Percentiles rank a stretch among this genome's conserved stretches.
Evolutionary conservation across 2,329 filamentous ascomycete species (phyloP).

Genomic region (Gaeumannomyces sp.): DNA sequence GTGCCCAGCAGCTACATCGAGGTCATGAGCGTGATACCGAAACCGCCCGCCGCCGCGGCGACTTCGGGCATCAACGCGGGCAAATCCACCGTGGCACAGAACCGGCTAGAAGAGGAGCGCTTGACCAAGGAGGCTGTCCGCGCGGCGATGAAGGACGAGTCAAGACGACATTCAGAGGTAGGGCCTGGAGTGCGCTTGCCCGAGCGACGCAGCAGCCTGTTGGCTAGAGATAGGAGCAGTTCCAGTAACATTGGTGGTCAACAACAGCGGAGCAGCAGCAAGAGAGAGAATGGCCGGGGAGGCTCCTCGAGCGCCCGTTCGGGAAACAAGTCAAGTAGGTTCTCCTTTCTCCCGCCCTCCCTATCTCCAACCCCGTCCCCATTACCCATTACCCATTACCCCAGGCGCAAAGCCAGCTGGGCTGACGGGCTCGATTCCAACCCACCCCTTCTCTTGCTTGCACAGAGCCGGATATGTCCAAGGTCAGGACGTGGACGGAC

Average conservation of each 20-base stretch:
- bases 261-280: slow-evolving; percentile 54
- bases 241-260: slow-evolving; percentile 57
- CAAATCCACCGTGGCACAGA: slow-evolving; percentile 68
- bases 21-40: slow-evolving; percentile 61
- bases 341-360: slow-evolving; percentile 15
- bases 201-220: slow-evolving; percentile 72
- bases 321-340: slow-evolving; percentile 51
- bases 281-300: slow-evolving; percentile 59
- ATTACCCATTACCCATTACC: neutral
- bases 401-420: neutral
- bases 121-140: slow-evolving; percentile 74
- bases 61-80: slow-evolving; percentile 44
- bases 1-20: slow-evolving; percentile 97
- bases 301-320: slow-evolving; percentile 41
- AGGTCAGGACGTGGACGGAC: slow-evolving; percentile 91
- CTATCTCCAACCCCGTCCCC: neutral
- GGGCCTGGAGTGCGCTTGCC: slow-evolving; percentile 70
- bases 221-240: slow-evolving; percentile 48
- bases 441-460: neutral
- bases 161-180: slow-evolving; percentile 63
- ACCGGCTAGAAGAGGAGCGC: slow-evolving; percentile 72
- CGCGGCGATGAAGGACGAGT: slow-evolving; percentile 49
- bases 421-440: neutral
- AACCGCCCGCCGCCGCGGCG: slow-evolving; percentile 41
- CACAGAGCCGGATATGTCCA: slow-evolving; percentile 72